Percentiles rank a stretch among this genome's conserved stretches.
Evolutionary conservation across 257 asterid species (phyloP).

Genomic region (Schizonepeta tenuifolia): DNA sequence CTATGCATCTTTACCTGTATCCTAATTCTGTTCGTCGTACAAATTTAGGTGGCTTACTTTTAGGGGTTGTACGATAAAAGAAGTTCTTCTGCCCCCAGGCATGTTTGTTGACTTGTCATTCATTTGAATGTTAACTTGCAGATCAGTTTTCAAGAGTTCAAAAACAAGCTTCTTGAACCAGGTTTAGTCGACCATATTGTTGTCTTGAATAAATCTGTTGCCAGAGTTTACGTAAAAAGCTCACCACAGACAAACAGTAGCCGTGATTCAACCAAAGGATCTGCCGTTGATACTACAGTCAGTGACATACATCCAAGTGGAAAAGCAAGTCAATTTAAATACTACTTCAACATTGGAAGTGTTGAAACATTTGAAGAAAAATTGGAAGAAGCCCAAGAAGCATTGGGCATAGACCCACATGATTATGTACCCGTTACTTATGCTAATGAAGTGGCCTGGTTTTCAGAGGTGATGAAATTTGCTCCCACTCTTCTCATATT

Average conservation of each 20-base stretch:
- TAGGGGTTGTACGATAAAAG: slow-evolving; percentile 16
- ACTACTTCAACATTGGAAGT: slow-evolving; percentile 84
- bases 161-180: slow-evolving; percentile 85
- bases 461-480: slow-evolving; percentile 71
- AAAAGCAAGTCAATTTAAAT: slow-evolving; percentile 58
- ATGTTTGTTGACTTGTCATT: slow-evolving; percentile 27
- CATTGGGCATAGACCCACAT: slow-evolving; percentile 74
- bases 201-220: slow-evolving; percentile 76
- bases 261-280: slow-evolving; percentile 40
- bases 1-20: background rate
- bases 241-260: slow-evolving; percentile 49
- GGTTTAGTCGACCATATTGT: slow-evolving; percentile 90
- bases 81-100: background rate
- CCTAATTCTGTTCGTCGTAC: slow-evolving; percentile 8
- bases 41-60: slow-evolving; percentile 5
- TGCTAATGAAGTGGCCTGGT: slow-evolving; percentile 69
- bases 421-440: slow-evolving; percentile 79
- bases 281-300: slow-evolving; percentile 41
- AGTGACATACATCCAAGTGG: slow-evolving; percentile 33
- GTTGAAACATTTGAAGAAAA: slow-evolving; percentile 91
- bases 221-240: slow-evolving; percentile 76
- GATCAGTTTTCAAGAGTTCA: slow-evolving; percentile 98
- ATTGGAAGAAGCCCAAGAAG: slow-evolving; percentile 90
- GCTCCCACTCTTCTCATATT: slow-evolving; percentile 70
- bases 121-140: slow-evolving; percentile 43